Evolutionary conservation across 2,329 filamentous ascomycete species (phyloP).

Genomic region (Pleoardoris graminearum): DNA sequence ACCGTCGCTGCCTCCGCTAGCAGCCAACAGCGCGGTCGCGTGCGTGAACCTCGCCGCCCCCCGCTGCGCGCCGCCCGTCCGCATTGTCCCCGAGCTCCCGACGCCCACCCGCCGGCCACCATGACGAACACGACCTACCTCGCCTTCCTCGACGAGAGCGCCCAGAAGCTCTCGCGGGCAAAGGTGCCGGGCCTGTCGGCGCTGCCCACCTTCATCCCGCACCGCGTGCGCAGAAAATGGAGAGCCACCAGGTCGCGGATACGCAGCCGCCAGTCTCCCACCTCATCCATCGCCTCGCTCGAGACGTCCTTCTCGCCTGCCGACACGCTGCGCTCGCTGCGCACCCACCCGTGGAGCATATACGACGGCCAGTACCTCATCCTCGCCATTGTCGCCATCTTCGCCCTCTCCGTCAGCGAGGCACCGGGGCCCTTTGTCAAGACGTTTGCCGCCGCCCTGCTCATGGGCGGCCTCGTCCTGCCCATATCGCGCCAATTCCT

Average conservation of each 20-base stretch:
- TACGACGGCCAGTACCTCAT: conserved; percentile 86
- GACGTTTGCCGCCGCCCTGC: conserved; percentile 67
- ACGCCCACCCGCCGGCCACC: conserved; percentile 9
- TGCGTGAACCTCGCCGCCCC: background rate
- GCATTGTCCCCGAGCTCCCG: conserved; percentile 7
- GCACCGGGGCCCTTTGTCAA: conserved; percentile 77
- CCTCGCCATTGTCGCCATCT: conserved; percentile 73
- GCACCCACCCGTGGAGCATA: conserved; percentile 76
- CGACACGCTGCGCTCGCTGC: conserved; percentile 75
- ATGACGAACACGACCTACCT: conserved; percentile 43
- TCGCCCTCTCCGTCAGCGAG: conserved; percentile 81
- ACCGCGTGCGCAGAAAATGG: conserved; percentile 68
- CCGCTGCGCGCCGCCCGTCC: conserved; percentile 1
- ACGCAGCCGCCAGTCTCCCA: conserved; percentile 66
- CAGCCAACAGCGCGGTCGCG: background rate
- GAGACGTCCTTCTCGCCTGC: conserved; percentile 81
- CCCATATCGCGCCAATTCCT: conserved; percentile 90
- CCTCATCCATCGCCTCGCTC: conserved; percentile 73
- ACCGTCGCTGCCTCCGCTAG: background rate
- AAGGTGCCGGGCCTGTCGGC: conserved; percentile 54
- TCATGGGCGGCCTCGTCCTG: conserved; percentile 73
- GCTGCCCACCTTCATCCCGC: conserved; percentile 60
- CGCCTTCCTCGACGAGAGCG: conserved; percentile 37
- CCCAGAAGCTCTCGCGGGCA: conserved; percentile 47
- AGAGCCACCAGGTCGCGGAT: conserved; percentile 65